Base-by-base conservation (phyloP, 306 rosid genomes). In the Cicer bijugum region DNA sequence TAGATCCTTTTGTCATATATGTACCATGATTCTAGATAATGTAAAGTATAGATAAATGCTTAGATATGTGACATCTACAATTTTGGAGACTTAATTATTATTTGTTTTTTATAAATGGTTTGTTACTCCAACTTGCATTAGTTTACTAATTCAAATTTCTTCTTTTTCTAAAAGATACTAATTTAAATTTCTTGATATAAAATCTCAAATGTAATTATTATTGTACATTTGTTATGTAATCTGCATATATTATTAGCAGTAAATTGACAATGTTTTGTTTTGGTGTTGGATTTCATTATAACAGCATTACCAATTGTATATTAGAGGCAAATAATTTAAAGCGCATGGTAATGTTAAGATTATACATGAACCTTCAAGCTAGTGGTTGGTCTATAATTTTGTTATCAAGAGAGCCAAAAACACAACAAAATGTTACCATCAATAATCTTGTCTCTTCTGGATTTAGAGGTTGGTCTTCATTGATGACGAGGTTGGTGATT, bases 321-420 rank as follows among this genome's bases (percentile, higher is more conserved):
- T 43, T 68, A 20, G 90, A 86, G 82, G 90, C 89, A 51, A 78
- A 72, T 77, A 73, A 72, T 52, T 82, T 86, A 85, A 90, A 88
- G 87, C 84, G 74, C 45, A 40, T n/a, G 77, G 64, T 78, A 71
- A 57, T 89, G 65, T 72, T 86, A 63, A 72, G 78, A 81, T 46
- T 90, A 47, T 88, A 67, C 85, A 76, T 2, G 78, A 84, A 89
- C 71, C 88, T 93, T 68, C 77, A 81, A 74, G 81, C 85, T 78
- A 69, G 80, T 35, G 89, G 97, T 6, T 93, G 98, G 98, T 82
- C 92, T n/a, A 67, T 89, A 72, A 81, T 84, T 74, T 85, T 93
- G 80, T 55, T 90, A 45, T 90, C 98, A 52, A 89, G 97, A 81
- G 88, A 81, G 67, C 77, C 83, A 0, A 68, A 10, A 45, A 82